Conservation (phyloP, 352 stramenopile species). For the Phytophthora agathidicida region DNA sequence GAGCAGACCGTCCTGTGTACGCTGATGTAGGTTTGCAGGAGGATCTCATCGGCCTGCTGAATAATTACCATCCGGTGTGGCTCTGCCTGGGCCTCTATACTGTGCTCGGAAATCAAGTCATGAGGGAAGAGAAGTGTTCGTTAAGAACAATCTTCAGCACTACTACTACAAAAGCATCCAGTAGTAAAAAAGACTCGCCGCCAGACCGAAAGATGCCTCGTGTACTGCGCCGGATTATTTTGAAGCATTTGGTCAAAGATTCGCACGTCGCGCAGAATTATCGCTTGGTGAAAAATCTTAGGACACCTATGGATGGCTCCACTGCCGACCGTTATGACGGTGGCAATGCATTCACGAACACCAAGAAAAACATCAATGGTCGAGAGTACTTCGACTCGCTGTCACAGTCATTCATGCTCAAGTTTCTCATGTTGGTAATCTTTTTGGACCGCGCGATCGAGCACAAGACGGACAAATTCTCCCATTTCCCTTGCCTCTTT, state of each 20-base stretch:
- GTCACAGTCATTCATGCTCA: constrained; percentile 87
- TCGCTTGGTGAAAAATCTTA: constrained; percentile 74
- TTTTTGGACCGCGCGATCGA: constrained; percentile 92
- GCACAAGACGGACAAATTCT: constrained; percentile 75
- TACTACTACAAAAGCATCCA: constrained; percentile 14
- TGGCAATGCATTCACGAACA: constrained; percentile 54
- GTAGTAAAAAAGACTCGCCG: constrained; percentile 25
- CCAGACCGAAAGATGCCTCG: constrained; percentile 53
- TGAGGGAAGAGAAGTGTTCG: constrained; percentile 65
- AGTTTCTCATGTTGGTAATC: constrained; percentile 93
- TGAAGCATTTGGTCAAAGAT: constrained; percentile 76
- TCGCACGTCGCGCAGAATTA: constrained; percentile 61
- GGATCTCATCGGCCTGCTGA: constrained; percentile 85
- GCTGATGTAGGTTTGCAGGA: constrained; percentile 90
- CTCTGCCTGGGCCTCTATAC: constrained; percentile 90
- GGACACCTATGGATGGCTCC: constrained; percentile 68
- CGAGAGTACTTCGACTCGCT: constrained; percentile 86
- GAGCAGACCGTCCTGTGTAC: constrained; percentile 89
- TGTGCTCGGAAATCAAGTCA: constrained; percentile 71
- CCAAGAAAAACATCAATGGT: constrained; percentile 75
- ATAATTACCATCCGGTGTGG: constrained; percentile 93
- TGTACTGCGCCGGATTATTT: constrained; percentile 59
- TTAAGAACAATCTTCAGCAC: constrained; percentile 57
- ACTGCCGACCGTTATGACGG: constrained; percentile 39
- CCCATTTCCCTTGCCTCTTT: constrained; percentile 92